These are phyloP conservation scores for Ustulina deusta DNA, from an alignment of 2,329 filamentous ascomycete species.

Conservation along the genomic window DNA sequence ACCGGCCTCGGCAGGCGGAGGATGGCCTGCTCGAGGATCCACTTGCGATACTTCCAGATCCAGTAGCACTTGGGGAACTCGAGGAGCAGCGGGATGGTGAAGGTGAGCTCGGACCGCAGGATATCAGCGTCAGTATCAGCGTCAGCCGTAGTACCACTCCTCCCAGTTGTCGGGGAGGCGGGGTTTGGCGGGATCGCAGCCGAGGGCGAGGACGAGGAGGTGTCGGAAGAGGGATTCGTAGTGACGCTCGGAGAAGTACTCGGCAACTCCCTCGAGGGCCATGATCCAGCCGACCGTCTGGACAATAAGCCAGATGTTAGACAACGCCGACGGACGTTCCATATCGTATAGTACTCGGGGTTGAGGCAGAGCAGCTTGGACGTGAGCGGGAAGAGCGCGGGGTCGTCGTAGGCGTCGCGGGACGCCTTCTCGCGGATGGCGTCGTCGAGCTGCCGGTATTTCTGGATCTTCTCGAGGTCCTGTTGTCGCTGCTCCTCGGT, in stretches of 20 bases:
- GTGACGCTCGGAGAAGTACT: conserved; percentile 66
- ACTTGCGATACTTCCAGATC: conserved; percentile 97
- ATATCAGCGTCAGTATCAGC: conserved; percentile 61
- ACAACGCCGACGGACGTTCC: conserved; percentile 85
- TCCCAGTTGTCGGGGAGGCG: conserved; percentile 65
- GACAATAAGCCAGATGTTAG: conserved; percentile 70
- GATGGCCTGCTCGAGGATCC: conserved; percentile 82
- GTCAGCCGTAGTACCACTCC: conserved; percentile 62
- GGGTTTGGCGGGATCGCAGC: conserved; percentile 62
- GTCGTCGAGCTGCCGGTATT: conserved; percentile 78
- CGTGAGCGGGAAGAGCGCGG: conserved; percentile 73
- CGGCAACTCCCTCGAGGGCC: conserved; percentile 66
- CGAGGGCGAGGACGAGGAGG: conserved; percentile 66
- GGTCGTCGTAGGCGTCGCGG: conserved; percentile 56
- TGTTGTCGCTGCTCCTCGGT: conserved; percentile 77
- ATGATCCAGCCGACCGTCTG: conserved; percentile 59
- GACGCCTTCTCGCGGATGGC: conserved; percentile 74
- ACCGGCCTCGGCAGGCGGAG: conserved; percentile 66
- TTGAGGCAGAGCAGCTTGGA: conserved; percentile 81
- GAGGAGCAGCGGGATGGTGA: conserved; percentile 85
- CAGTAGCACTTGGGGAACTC: conserved; percentile 98
- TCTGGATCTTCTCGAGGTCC: conserved; percentile 79
- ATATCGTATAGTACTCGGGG: conserved; percentile 91
- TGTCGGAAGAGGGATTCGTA: conserved; percentile 73
- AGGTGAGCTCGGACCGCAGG: conserved; percentile 79